phyloP scores from a whole-genome alignment of 2,329 filamentous ascomycete genomes.

The Colletotrichum aenigma region DNA sequence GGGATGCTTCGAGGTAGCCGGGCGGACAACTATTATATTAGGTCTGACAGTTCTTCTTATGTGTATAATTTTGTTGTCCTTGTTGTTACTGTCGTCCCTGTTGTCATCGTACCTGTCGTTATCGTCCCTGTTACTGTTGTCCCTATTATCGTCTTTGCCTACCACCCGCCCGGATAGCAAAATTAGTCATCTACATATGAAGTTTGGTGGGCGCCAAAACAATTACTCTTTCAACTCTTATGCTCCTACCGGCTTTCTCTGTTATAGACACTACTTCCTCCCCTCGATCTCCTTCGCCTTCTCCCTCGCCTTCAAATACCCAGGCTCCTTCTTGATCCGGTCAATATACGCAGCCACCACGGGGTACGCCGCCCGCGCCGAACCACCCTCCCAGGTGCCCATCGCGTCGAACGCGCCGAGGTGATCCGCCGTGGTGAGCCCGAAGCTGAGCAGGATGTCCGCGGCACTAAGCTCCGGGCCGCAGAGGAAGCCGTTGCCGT shows the following conservation, averaged over 20 bases:
- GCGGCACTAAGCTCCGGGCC: constrained; percentile 53
- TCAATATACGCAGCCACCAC: constrained; percentile 51
- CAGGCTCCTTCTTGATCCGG: constrained; percentile 48
- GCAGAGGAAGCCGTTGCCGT: constrained; percentile 50
- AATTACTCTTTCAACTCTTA: background rate
- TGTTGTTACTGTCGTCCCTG: too few relatives aligned
- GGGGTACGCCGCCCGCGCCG: constrained; percentile 44
- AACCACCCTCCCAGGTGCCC: constrained; percentile 44
- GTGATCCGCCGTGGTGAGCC: constrained; percentile 43
- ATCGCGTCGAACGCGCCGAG: constrained; percentile 42
- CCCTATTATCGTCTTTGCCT: too few relatives aligned
- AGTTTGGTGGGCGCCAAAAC: background rate
- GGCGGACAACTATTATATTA: too few relatives aligned
- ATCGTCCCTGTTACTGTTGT: too few relatives aligned
- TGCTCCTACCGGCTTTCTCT: background rate
- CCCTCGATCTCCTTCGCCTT: constrained; percentile 56
- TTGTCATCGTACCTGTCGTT: too few relatives aligned
- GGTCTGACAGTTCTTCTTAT: too few relatives aligned
- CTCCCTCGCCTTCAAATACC: constrained; percentile 50
- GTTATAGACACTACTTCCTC: background rate
- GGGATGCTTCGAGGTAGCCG: accelerated
- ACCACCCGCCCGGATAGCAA: background rate
- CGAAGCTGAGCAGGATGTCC: constrained; percentile 59
- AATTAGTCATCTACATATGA: too few relatives aligned
- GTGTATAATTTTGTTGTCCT: too few relatives aligned